phyloP scores from a whole-genome alignment of 495 filamentous ascomycete genomes.

The Penicillium herquei region DNA sequence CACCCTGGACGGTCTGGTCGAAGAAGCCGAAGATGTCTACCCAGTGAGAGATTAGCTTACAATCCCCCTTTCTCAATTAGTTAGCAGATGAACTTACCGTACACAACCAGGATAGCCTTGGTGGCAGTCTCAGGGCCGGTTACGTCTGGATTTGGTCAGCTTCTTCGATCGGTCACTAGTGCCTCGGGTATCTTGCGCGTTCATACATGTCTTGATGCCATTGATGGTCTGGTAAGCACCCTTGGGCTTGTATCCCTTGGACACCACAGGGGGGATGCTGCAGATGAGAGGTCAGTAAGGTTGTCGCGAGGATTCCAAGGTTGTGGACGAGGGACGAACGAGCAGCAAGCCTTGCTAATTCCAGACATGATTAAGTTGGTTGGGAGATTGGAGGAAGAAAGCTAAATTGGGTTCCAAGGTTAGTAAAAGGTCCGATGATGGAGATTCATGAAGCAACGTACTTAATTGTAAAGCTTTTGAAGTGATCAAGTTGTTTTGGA shows the following conservation, averaged over 20 bases:
- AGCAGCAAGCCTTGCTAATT: conserved; percentile 50
- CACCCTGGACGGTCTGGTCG: conserved; percentile 55
- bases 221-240: conserved; percentile 60
- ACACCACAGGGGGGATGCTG: conserved; percentile 53
- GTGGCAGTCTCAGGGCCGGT: conserved; percentile 51
- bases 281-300: conserved; percentile 2
- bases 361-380: conserved; percentile 35
- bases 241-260: conserved; percentile 57
- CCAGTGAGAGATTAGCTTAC: background rate
- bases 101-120: conserved; percentile 54
- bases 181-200: background rate
- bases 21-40: conserved; percentile 58
- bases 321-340: conserved; percentile 26
- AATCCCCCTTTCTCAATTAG: background rate
- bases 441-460: background rate
- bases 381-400: background rate
- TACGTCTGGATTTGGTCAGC: conserved; percentile 36
- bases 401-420: background rate
- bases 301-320: background rate
- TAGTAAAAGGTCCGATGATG: too few relatives aligned
- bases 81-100: conserved; percentile 31
- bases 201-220: conserved; percentile 60
- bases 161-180: background rate
- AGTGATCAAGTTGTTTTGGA: background rate
- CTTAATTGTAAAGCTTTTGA: background rate